Evolutionary conservation across 2,329 filamentous ascomycete genomes (phyloP).

Genomic region (Mariannaea sp.): DNA sequence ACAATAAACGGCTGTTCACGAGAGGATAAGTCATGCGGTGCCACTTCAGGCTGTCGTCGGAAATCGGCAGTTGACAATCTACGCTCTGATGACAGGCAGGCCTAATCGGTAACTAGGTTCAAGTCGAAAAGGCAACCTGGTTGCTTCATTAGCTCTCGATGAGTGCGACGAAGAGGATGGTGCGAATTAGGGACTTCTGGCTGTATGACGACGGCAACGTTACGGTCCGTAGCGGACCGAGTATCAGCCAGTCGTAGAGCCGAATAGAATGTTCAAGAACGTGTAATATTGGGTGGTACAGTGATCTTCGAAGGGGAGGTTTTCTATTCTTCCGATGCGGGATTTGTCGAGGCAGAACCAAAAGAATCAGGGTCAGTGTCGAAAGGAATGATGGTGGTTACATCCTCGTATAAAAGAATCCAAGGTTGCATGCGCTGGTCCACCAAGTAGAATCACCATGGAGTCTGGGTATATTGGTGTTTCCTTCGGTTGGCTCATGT

Average conservation of each 20-base stretch:
- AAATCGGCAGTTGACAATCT: conserved; percentile 22
- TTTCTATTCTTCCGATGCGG: not conserved
- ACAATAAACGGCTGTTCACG: conserved; percentile 25
- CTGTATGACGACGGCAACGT: not conserved
- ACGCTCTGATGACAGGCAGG: conserved; percentile 12
- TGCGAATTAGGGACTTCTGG: conserved; percentile 3
- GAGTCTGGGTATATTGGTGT: not conserved
- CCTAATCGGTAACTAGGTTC: not conserved
- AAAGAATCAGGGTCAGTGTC: not conserved
- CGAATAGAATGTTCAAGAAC: not conserved
- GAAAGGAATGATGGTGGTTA: not conserved
- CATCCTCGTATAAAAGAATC: not conserved
- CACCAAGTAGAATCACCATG: not conserved
- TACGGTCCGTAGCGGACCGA: not conserved
- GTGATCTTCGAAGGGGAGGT: not conserved
- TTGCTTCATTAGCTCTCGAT: conserved; percentile 4
- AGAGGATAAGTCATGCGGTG: conserved; percentile 9
- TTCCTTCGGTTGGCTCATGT: not conserved
- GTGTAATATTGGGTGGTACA: not conserved
- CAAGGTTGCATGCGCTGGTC: not conserved
- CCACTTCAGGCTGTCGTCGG: not conserved
- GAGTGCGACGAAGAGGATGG: conserved; percentile 1
- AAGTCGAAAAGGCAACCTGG: not conserved
- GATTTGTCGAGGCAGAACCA: not conserved
- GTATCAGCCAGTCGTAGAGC: not conserved